Base-by-base conservation (phyloP, 805 yeast species). In the Pachysolen tannophilus region DNA sequence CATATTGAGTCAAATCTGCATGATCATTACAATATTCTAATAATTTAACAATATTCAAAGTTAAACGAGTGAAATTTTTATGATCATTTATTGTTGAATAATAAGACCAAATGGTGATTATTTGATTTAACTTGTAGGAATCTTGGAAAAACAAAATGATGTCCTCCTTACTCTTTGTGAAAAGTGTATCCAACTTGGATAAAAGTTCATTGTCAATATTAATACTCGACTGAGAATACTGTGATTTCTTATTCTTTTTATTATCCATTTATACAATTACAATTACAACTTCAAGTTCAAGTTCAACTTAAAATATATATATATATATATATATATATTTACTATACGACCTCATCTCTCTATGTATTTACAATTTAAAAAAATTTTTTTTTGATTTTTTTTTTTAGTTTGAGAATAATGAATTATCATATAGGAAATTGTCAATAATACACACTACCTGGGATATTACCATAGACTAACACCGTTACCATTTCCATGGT, bases 41-140 rank as follows among this genome's bases (percentile, higher is more conserved):
- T 0, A 67, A 38, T 29, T 57, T 66, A 2, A 65, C 48, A 6
- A 81, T 42, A 11, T 58, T 56, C 2, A 57, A 54, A 0, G 80
- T 62, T 3, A 69, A 38, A 15, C 56, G 60, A 1, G 73, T 60
- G 42, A 77, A 65, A 32, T 65, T 67, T 3, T 60, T 49, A 47
- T 75, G 78, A 39, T 79, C 77, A 47, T 77, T 65, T 4, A 60
- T 52, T 3, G 69, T 56, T n/a, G 67, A 53, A 43, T 50, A 64
- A 41, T 58, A 58, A 5, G 68, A 55, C 63, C 75, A 69, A 15
- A 55, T 45, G 18, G 54, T 55, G n/a, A 65, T 46, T n/a, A 67
- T 35, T 28, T 58, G 56, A 8, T 46, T 37, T n/a, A 49, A 21
- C 27, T 64, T 53, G 16, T 43, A 51, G 11, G 50, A 46, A 26